Base-by-base conservation (phyloP, 257 asterid genomes). In the Cruciata laevipes region DNA sequence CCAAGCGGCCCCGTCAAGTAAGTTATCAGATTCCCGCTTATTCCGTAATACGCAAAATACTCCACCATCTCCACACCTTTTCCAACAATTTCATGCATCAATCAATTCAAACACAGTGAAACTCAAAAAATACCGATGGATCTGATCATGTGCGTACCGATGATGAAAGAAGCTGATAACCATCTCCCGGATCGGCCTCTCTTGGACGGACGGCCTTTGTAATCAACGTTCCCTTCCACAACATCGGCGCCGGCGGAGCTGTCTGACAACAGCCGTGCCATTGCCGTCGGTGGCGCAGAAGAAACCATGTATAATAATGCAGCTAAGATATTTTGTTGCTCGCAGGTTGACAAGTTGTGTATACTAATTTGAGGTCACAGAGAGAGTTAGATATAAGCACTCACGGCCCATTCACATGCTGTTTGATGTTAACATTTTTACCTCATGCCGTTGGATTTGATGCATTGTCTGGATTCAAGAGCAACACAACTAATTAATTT, bases 141-240 rank as follows among this genome's bases (percentile, higher is more conserved):
- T n/a, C n/a, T n/a, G n/a, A n/a, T n/a, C n/a, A n/a, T n/a, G 12
- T 37, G 6, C 2, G 21, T 64, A 69, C 82, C 63, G 56, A 78
- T 78, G 25, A 78, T 78, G 71, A 78, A 63, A n/a, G 69, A 63
- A 17, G 82, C 74, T 8, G 82, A 74, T 58, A 66, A 58, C 82
- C 82, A 78, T 63, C 77, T 49, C 3, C 79, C 79, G 66, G 69
- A 67, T 2, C 16, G 32, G 52, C 74, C 42, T 10, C 74, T 64
- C 63, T 1, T 31, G 49, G 40, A 71, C 4, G 76, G 79, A 20
- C 62, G 74, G 23, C 78, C 77, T 8, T 65, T 37, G 75, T 55
- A 74, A 65, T 74, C 67, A 4, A 74, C 79, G 33, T 30, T 37
- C 11, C 63, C 76, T 18, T 65, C 65, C 8, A 74, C 77, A 4